phyloP scores from a whole-genome alignment of 1,139 yeast species.

The Hyphopichia fennica region DNA sequence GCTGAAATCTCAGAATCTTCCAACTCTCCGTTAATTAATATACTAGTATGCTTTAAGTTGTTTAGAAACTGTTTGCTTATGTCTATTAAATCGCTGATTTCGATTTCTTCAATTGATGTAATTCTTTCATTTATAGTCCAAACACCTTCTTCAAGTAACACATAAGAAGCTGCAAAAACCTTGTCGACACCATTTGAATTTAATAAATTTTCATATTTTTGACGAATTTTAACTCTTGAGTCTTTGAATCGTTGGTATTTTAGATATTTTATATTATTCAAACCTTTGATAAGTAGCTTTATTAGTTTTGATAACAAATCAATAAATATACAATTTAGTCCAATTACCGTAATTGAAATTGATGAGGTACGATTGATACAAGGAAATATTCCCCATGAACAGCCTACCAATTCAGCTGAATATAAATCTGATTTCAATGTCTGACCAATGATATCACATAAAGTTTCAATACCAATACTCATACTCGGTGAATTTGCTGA shows the following conservation, averaged over 20 bases:
- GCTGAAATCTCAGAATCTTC: constrained; percentile 9
- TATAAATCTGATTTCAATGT: constrained; percentile 43
- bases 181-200: constrained; percentile 40
- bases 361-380: constrained; percentile 52
- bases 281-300: constrained; percentile 14
- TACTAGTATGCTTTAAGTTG: constrained; percentile 29
- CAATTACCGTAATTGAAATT: constrained; percentile 49
- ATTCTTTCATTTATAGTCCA: constrained; percentile 53
- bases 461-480: constrained; percentile 48
- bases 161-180: constrained; percentile 46
- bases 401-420: constrained; percentile 51
- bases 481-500: constrained; percentile 27
- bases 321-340: constrained; percentile 41
- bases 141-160: constrained; percentile 53
- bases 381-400: constrained; percentile 54
- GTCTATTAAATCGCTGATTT: constrained; percentile 20
- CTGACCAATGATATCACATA: constrained; percentile 46
- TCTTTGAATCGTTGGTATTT: constrained; percentile 37
- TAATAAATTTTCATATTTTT: constrained; percentile 39
- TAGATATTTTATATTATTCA: constrained; percentile 10
- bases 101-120: constrained; percentile 30
- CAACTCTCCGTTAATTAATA: constrained; percentile 53
- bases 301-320: constrained; percentile 24
- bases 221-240: constrained; percentile 44
- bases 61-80: constrained; percentile 19